Base-by-base conservation (phyloP, 176 grass and related monocot species). In the Aegilops longissima region DNA sequence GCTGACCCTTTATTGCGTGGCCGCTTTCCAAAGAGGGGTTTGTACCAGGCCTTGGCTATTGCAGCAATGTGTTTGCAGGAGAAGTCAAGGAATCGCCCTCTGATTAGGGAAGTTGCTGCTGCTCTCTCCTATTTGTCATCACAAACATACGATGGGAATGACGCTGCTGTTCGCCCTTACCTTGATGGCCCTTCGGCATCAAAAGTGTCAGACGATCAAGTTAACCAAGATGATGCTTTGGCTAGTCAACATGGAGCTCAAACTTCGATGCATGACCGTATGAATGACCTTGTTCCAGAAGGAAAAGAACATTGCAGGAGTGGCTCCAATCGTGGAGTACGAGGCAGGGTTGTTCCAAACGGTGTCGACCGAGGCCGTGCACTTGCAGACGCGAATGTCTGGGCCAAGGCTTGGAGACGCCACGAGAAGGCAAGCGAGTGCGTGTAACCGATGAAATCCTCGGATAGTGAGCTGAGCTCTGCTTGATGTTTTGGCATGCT, bases 1-100 rank as follows among this genome's bases (percentile, higher is more conserved):
- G 92, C 84, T 13, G 92, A 97, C 90, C 92, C 92, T 13, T 72
- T 83, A 82, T 47, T 97, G 61, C 58, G 33, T 61, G 88, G 86
- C 51, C 54, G 12, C 61, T 94, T 87, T 68, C 95, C 95, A 18
- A 84, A 80, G 25, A 92, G 74, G 77, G 95, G 82, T 69, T 52
- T 97, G 66, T 87, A 85, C 69, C 90, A 91, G 85, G 92, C 92
- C 3, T 66, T 97, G 82, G 95, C 95, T 82, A 86, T 94, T 66
- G 86, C 92, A 49, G 94, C 94, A 40, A 90, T 94, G 90, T 97
- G 94, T 89, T 81, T 97, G 76, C 94, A 94, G 65, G 94, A 94
- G 72, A 89, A 94, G 18, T 88, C 92, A 40, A 80, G 73, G 31
- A 89, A 83, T 25, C 90, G 90, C 4, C 94, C 94, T 78, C 34